These are phyloP conservation scores for Penicillium oxalicum DNA, from an alignment of 2,329 filamentous ascomycete species.

Conservation along the genomic window DNA sequence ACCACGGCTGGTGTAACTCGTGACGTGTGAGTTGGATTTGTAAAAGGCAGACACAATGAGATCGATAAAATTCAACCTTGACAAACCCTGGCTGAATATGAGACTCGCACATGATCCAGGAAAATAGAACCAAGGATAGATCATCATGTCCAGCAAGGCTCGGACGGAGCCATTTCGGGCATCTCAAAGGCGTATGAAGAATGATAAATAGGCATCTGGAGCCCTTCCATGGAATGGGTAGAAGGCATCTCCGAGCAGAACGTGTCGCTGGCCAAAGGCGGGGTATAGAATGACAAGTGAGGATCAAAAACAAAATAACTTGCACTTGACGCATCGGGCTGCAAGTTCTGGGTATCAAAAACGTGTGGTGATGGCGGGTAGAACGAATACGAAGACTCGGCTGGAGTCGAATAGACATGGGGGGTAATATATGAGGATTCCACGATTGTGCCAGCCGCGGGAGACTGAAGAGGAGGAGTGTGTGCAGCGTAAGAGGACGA, in stretches of 20 bases:
- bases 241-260: slow-evolving; percentile 27
- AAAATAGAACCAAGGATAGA: too few species aligned
- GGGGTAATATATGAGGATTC: slow-evolving; percentile 25
- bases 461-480: slow-evolving; percentile 38
- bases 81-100: too few species aligned
- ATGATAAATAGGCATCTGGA: slow-evolving; percentile 29
- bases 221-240: slow-evolving; percentile 20
- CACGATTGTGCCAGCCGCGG: slow-evolving; percentile 33
- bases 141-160: slow-evolving; percentile 33
- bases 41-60: too few species aligned
- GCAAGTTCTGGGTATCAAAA: slow-evolving; percentile 30
- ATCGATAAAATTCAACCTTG: too few species aligned
- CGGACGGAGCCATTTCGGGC: slow-evolving; percentile 30
- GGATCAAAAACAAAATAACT: slow-evolving; percentile 26
- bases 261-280: slow-evolving; percentile 32
- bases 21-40: too few species aligned
- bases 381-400: slow-evolving; percentile 30
- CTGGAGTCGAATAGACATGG: slow-evolving; percentile 17
- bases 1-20: too few species aligned
- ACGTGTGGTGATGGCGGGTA: slow-evolving; percentile 34
- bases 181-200: slow-evolving; percentile 30
- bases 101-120: too few species aligned
- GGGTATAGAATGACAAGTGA: slow-evolving; percentile 35
- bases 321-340: slow-evolving; percentile 25
- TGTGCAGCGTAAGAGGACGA: slow-evolving; percentile 36